Percentiles rank a stretch among this genome's conserved stretches.
These are phyloP conservation scores for Cyanidioschyzon merolae DNA, from an alignment of 23 red algal genomes.

Conservation along the genomic window DNA sequence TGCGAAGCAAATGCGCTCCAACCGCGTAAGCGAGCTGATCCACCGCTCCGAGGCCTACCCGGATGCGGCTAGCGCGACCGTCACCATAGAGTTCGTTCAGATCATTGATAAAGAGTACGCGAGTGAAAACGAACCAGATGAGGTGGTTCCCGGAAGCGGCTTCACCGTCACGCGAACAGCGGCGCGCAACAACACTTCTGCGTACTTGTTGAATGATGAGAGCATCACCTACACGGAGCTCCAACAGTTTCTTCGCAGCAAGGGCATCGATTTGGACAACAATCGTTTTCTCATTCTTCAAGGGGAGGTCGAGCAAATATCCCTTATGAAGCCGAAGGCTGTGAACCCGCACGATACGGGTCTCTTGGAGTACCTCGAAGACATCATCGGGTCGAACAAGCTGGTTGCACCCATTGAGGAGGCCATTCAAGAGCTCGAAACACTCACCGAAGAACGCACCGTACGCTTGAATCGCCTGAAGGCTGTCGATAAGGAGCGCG, in stretches of 20 bases:
- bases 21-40: conserved; percentile 72
- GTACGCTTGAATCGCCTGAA: conserved; percentile 73
- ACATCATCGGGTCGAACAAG: conserved; percentile 74
- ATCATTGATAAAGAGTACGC: conserved; percentile 62
- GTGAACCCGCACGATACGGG: conserved; percentile 54
- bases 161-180: conserved; percentile 64
- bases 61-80: conserved; percentile 40
- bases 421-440: conserved; percentile 1
- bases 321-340: conserved; percentile 87
- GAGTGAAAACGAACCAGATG: conserved; percentile 22
- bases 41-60: conserved; percentile 52
- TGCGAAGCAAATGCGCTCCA: conserved; percentile 78
- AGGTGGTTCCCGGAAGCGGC: conserved; percentile 33
- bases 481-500: conserved; percentile 49
- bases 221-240: conserved; percentile 48
- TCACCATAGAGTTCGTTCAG: conserved; percentile 76
- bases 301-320: conserved; percentile 97
- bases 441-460: conserved; percentile 40
- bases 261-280: conserved; percentile 90
- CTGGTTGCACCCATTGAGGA: background rate
- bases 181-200: conserved; percentile 55
- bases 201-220: conserved; percentile 59
- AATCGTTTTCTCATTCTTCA: conserved; percentile 99
- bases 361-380: conserved; percentile 93
- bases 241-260: conserved; percentile 42